Evolutionary conservation across 495 filamentous ascomycete species (phyloP).

Genomic region (Clohesyomyces aquaticus): DNA sequence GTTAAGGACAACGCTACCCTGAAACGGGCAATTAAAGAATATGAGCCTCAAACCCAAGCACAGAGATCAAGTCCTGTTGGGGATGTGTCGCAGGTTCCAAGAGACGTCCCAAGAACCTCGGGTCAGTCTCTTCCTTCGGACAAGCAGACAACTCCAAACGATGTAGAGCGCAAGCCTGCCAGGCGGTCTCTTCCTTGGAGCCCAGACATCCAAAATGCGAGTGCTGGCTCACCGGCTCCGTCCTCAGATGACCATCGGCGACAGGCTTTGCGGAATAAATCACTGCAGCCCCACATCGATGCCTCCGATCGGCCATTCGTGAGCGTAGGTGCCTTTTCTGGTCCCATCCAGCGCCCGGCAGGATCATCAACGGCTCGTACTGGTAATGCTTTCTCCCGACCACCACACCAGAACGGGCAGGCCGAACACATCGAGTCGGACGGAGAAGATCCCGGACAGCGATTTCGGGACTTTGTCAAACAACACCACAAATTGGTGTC

Average conservation of each 20-base stretch:
- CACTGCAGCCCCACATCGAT: too few species aligned
- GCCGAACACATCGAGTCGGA: too few species aligned
- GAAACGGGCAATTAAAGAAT: conserved; percentile 14
- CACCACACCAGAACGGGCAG: too few species aligned
- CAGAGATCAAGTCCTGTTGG: too few species aligned
- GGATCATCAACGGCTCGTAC: too few species aligned
- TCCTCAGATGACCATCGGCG: background rate
- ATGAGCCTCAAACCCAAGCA: background rate
- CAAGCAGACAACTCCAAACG: too few species aligned
- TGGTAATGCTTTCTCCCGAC: too few species aligned
- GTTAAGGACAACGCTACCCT: conserved; percentile 14
- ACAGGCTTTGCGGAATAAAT: background rate
- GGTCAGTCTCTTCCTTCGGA: too few species aligned
- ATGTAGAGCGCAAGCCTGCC: background rate
- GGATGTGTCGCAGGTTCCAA: background rate
- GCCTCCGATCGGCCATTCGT: too few species aligned
- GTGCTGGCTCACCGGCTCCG: background rate
- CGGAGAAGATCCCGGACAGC: background rate
- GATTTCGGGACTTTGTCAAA: background rate
- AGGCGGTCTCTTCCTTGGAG: background rate
- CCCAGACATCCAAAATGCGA: background rate
- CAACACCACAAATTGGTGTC: background rate
- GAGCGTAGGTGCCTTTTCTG: too few species aligned
- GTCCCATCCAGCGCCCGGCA: too few species aligned
- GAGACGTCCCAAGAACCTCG: background rate